Evolutionary conservation across 2,329 filamentous ascomycete species (phyloP), one percentile per base, ranked within the genome.

Genomic region (Capronia coronata): DNA sequence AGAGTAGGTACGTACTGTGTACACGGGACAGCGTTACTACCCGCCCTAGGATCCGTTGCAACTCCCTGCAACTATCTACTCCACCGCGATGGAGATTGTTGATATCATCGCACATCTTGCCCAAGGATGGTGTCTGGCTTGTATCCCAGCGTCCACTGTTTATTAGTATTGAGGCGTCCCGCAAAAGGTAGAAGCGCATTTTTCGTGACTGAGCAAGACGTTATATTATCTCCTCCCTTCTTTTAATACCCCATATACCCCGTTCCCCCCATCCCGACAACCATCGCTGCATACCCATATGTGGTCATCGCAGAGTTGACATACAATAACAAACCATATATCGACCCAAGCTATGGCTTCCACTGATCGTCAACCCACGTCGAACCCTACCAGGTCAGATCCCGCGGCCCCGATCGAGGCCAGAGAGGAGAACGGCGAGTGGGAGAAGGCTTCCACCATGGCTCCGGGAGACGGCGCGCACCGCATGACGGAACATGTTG

Each of bases 371-470:
- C 48, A 46, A 22, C 22, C 48, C 11, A 42, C 44, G 18, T 35
- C 32, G 21, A 45, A 40, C 41, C 21, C 43, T 11, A 38, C 38
- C 25, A 23, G 16, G 19, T 32, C 14, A 35, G 42, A 46, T 5
- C 16, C 25, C 10, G 48, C 30, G n/a, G 14, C 27, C 5, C 19
- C 48, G 10, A 11, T 38, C 14, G 42, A 45, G 3, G 14, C 29
- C 18, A 43, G 46, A 29, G 49, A 52, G 10, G 39, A 49, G 9
- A 47, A 45, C 19, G 54, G 34, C 8, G 54, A 56, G 19, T 56
- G 54, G 51, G 54, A 56, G 14, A 54, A 45, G 29, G 54, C 54
- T 14, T 56, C 54, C 3, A 56, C 54, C 13, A 43, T 54, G 14
- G 25, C 30, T 2, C 43, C 40, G 11, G 51, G 54, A 5, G 41